phyloP scores from a whole-genome alignment of 2,329 filamentous ascomycete species.

The Neurospora sp. region DNA sequence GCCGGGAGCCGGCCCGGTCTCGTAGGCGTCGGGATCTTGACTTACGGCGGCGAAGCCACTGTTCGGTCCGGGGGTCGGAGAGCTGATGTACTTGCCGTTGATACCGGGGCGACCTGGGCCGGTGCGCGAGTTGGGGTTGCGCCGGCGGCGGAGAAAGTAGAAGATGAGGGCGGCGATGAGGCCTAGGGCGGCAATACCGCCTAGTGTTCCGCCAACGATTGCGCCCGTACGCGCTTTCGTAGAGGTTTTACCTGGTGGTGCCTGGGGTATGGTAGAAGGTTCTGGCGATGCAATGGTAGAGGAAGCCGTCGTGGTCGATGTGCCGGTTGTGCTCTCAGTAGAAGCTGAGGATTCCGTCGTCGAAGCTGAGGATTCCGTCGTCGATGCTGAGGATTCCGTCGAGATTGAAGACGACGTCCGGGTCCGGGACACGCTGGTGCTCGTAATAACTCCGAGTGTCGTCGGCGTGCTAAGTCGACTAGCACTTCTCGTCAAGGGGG shows the following conservation, averaged over 20 bases:
- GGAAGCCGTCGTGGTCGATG: constrained; percentile 5
- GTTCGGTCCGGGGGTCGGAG: constrained; percentile 17
- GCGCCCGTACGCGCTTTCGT: constrained; percentile 29
- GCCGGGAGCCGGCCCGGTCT: constrained; percentile 15
- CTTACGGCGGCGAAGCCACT: constrained; percentile 30
- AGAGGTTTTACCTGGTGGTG: constrained; percentile 17
- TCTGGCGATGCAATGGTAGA: constrained; percentile 12
- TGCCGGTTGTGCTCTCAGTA: not conserved
- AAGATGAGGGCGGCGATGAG: constrained; percentile 32
- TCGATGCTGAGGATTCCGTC: constrained; percentile 5
- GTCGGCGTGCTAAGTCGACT: constrained; percentile 32
- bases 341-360: constrained; percentile 6
- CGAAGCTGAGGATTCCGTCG: constrained; percentile 11
- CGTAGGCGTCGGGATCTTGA: constrained; percentile 24
- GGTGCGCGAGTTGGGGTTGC: constrained; percentile 33
- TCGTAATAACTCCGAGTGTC: constrained; percentile 25
- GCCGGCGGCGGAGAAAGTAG: constrained; percentile 35
- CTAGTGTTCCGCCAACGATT: constrained; percentile 45
- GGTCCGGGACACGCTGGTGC: constrained; percentile 8
- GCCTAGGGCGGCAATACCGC: constrained; percentile 38
- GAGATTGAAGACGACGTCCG: constrained; percentile 10
- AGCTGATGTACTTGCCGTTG: constrained; percentile 31
- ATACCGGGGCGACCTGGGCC: constrained; percentile 24
- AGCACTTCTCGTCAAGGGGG: constrained; percentile 31
- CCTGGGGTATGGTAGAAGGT: constrained; percentile 9